Evolutionary conservation across 2,329 filamentous ascomycete genomes (phyloP).

Genomic region (Ophiostoma pallidulum): DNA sequence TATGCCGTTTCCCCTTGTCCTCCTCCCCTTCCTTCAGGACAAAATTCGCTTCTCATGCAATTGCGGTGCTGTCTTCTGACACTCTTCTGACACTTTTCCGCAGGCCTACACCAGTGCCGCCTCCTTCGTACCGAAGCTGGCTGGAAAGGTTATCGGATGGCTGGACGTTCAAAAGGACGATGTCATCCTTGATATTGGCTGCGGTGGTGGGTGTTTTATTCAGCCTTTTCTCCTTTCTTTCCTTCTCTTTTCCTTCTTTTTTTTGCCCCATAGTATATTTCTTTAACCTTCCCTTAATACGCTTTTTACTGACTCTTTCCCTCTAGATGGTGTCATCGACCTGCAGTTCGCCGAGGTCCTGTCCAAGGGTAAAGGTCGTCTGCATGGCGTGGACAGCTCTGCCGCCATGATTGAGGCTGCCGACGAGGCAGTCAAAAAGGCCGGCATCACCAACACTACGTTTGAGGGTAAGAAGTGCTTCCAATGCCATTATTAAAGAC

Average conservation of each 20-base stretch:
- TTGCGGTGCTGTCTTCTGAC: too few relatives aligned
- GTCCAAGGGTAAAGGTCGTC: conserved; percentile 34
- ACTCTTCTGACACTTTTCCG: neutral
- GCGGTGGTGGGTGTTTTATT: conserved; percentile 39
- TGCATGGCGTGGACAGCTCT: conserved; percentile 52
- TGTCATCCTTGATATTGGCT: conserved; percentile 52
- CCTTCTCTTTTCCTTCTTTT: neutral
- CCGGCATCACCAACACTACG: conserved; percentile 26
- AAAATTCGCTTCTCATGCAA: neutral
- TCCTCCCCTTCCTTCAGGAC: neutral
- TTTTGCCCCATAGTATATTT: conserved; percentile 47
- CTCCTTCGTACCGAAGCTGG: conserved; percentile 54
- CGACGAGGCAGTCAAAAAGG: conserved; percentile 29
- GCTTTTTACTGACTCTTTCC: neutral
- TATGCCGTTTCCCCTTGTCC: conserved; percentile 8
- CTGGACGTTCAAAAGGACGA: conserved; percentile 50
- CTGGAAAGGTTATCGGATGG: conserved; percentile 48
- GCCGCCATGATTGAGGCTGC: conserved; percentile 48
- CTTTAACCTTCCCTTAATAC: too few relatives aligned
- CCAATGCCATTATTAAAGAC: too few relatives aligned
- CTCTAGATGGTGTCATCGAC: conserved; percentile 48
- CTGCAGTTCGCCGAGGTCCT: conserved; percentile 41
- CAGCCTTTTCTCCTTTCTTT: neutral
- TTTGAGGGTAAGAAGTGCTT: conserved; percentile 33
- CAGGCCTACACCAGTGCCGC: conserved; percentile 53